phyloP scores from a whole-genome alignment of 345 rosid species.

The Brassica cretica region DNA sequence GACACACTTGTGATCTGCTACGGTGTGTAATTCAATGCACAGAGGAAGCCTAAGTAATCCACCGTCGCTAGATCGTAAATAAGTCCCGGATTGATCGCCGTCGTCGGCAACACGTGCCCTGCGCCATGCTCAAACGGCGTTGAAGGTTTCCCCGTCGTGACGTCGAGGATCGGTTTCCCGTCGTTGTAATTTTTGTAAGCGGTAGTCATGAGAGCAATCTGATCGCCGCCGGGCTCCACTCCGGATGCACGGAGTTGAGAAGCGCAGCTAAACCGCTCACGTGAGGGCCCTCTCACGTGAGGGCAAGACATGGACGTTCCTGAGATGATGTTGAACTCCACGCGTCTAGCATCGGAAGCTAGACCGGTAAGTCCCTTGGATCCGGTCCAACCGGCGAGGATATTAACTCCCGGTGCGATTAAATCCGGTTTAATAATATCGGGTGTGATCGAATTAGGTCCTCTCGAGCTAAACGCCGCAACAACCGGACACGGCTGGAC shows the following conservation, averaged over 20 bases:
- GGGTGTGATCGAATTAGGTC: conserved; percentile 68
- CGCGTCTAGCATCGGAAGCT: conserved; percentile 47
- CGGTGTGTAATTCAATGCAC: conserved; percentile 64
- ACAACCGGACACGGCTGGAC: conserved; percentile 81
- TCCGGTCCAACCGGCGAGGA: conserved; percentile 73
- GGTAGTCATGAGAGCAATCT: conserved; percentile 92
- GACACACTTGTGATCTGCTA: conserved; percentile 48
- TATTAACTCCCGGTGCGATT: conserved; percentile 84
- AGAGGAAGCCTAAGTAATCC: conserved; percentile 74
- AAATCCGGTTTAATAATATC: conserved; percentile 79
- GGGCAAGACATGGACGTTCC: conserved; percentile 98
- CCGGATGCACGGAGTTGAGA: conserved; percentile 66
- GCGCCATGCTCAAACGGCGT: conserved; percentile 82
- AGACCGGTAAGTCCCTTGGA: conserved; percentile 58
- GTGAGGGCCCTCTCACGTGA: conserved; percentile 93
- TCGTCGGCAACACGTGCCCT: conserved; percentile 76
- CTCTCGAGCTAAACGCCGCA: conserved; percentile 89
- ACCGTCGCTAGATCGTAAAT: conserved; percentile 62
- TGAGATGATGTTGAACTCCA: conserved; percentile 65
- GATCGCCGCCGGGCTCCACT: conserved; percentile 89
- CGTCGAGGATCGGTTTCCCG: conserved; percentile 54
- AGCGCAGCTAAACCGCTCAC: conserved; percentile 82
- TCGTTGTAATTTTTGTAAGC: conserved; percentile 64
- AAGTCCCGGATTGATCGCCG: conserved; percentile 79
- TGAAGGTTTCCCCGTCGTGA: conserved; percentile 59